A percentile compares a stretch with the other conserved stretches of the same genome.
phyloP scores from a whole-genome alignment of 371 early-diverging fungal genomes.

The Mortierella sp. region DNA sequence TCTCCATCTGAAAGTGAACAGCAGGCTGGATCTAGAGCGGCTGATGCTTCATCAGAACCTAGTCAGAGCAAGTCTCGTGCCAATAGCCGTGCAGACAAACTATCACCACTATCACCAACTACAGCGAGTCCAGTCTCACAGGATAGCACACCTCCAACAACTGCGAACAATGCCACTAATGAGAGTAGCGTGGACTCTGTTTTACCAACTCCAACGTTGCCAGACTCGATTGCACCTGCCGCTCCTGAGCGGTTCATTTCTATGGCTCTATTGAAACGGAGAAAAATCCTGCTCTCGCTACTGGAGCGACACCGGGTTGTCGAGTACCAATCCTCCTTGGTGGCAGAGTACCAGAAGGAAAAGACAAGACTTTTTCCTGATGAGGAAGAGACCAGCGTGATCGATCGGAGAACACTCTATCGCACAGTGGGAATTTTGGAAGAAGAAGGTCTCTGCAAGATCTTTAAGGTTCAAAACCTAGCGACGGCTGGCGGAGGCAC shows the following conservation, averaged over 20 bases:
- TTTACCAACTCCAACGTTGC: not conserved
- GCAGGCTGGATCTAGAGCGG: too few relatives aligned
- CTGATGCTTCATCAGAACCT: too few relatives aligned
- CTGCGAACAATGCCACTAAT: too few relatives aligned
- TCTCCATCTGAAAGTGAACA: too few relatives aligned
- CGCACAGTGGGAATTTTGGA: conserved; percentile 28
- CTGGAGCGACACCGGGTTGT: conserved; percentile 27
- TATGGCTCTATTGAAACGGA: conserved; percentile 28
- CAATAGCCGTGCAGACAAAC: too few relatives aligned
- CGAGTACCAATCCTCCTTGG: conserved; percentile 34
- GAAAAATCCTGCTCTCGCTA: conserved; percentile 31
- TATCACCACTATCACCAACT: too few relatives aligned
- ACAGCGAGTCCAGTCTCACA: too few relatives aligned
- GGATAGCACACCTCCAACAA: too few relatives aligned
- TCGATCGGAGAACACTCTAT: conserved; percentile 42
- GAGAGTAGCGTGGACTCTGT: too few relatives aligned
- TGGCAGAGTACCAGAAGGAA: conserved; percentile 32
- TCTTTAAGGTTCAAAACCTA: conserved; percentile 30
- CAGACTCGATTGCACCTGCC: not conserved
- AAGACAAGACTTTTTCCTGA: conserved; percentile 21
- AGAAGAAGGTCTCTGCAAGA: conserved; percentile 26
- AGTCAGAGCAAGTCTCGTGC: too few relatives aligned
- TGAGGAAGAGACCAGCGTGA: conserved; percentile 22
- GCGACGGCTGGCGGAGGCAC: conserved; percentile 19
- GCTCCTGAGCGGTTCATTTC: conserved; percentile 29